Conservation (phyloP, 2,329 filamentous ascomycete genomes). For the Sarocladium oryzae region DNA sequence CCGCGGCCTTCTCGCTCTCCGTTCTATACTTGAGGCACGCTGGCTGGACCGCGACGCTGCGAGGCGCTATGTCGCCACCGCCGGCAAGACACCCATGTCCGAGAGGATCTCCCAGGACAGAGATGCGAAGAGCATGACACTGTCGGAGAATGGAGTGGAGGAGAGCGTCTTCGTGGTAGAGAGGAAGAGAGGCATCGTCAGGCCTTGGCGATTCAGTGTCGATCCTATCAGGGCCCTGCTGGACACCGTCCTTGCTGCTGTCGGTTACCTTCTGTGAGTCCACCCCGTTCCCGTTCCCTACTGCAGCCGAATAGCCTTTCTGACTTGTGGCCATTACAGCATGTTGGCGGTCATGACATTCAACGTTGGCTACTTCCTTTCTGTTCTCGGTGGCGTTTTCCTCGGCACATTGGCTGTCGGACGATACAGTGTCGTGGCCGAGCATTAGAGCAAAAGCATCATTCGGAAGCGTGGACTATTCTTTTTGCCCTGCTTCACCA, state of each 20-base stretch:
- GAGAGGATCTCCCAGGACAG: constrained; percentile 53
- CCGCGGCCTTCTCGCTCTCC: constrained; percentile 65
- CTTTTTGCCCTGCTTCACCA: not conserved
- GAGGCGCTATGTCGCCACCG: constrained; percentile 70
- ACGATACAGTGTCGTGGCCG: constrained; percentile 50
- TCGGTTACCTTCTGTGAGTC: constrained; percentile 81
- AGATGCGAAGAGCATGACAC: constrained; percentile 57
- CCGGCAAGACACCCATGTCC: constrained; percentile 53
- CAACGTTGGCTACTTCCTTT: constrained; percentile 80
- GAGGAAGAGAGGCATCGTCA: constrained; percentile 41
- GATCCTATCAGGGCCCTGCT: constrained; percentile 68
- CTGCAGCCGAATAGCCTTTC: not conserved
- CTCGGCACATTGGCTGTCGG: constrained; percentile 79
- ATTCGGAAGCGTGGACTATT: not conserved
- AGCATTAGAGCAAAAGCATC: constrained; percentile 29
- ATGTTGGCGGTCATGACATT: constrained; percentile 92
- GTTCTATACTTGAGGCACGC: constrained; percentile 52
- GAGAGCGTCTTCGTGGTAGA: constrained; percentile 72
- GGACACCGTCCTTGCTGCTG: constrained; percentile 65
- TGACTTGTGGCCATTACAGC: constrained; percentile 35
- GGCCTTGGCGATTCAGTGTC: constrained; percentile 76
- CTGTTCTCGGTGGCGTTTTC: constrained; percentile 73
- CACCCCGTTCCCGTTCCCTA: constrained; percentile 8
- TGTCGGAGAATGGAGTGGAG: constrained; percentile 73
- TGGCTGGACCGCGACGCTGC: constrained; percentile 68